Evolutionary conservation across 2,329 filamentous ascomycete species (phyloP).

Genomic region (Ascochyta koolunga): DNA sequence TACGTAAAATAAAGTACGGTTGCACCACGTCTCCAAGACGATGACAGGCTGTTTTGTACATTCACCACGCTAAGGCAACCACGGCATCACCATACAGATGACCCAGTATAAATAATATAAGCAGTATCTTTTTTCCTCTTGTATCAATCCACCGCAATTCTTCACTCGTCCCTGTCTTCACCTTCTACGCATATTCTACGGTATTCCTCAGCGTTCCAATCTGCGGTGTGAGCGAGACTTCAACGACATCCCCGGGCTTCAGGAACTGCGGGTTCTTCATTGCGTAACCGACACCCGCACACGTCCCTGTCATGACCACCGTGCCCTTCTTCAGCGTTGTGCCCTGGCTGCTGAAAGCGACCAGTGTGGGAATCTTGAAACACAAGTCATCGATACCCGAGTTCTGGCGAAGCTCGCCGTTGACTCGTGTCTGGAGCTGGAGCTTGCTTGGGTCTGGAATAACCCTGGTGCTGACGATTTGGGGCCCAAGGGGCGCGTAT

Average conservation of each 20-base stretch:
- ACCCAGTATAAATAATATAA: too few relatives aligned
- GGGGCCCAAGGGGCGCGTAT: slow-evolving; percentile 60
- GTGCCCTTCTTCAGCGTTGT: slow-evolving; percentile 55
- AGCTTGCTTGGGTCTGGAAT: slow-evolving; percentile 54
- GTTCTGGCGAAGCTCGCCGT: slow-evolving; percentile 57
- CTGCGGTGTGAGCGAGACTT: slow-evolving; percentile 37
- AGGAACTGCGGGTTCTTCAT: slow-evolving; percentile 48
- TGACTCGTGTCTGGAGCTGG: slow-evolving; percentile 54
- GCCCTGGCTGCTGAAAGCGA: slow-evolving; percentile 55
- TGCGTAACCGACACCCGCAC: slow-evolving; percentile 49
- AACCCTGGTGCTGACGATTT: slow-evolving; percentile 52
- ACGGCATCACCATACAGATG: too few relatives aligned
- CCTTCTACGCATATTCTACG: slow-evolving; percentile 35
- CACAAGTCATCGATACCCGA: slow-evolving; percentile 56
- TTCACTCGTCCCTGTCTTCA: too few relatives aligned
- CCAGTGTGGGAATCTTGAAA: slow-evolving; percentile 54
- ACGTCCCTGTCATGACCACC: slow-evolving; percentile 59
- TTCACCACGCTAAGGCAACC: too few relatives aligned
- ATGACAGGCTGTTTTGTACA: too few relatives aligned
- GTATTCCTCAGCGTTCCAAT: slow-evolving; percentile 44
- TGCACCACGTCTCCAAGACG: too few relatives aligned
- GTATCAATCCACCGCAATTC: too few relatives aligned
- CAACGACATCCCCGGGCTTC: slow-evolving; percentile 42
- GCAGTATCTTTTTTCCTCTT: too few relatives aligned
- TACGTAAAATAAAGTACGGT: too few relatives aligned